Evolutionary conservation across 805 yeast genomes (phyloP), one percentile per base, ranked within the genome.

Genomic region (Barnettozyma botsteinii): DNA sequence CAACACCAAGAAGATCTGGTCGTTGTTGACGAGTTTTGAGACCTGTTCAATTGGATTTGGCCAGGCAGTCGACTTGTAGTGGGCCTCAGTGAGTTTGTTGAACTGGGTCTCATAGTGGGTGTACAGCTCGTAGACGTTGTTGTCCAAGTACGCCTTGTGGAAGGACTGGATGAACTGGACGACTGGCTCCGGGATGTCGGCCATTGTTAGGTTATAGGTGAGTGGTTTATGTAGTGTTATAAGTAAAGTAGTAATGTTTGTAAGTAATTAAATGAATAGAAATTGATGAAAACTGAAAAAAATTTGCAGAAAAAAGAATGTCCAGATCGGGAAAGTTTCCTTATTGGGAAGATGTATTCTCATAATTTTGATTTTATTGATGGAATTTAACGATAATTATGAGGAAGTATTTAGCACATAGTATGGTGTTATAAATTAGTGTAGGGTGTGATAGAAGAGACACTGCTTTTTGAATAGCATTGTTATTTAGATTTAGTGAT

Each of bases 21-120:
- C 75, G 43, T 66, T 52, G 48, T 61, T 56, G 20, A 71, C 76
- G 20, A 71, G 48, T 23, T 70, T 64, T 9, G 68, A 59, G 26
- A 71, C 69, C 26, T 67, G 67, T 31, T 52, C 47, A 32, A 57
- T 53, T 30, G 76, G 75, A 18, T 65, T 63, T 21, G 76, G 76
- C 75, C 76, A 70, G 20, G 70, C 49, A 10, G 63, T 35, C 38
- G 54, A 57, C 46, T 66, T 65, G 55, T 62, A 70, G 52, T 60
- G 67, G 52, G 62, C 62, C 39, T 70, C 75, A 27, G 71, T 68
- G 38, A 70, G 55, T 48, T 66, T 66, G 57, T 67, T 66, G 59
- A 70, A 70, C 31, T 64, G 58, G 37, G 59, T 56, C 45, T 69
- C 73, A 51, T 70, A 71, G 50, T 72, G 69, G 23, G 64, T 61